Conservation (phyloP, 2,329 filamentous ascomycete species). For the Hymenoscyphus salicellus region DNA sequence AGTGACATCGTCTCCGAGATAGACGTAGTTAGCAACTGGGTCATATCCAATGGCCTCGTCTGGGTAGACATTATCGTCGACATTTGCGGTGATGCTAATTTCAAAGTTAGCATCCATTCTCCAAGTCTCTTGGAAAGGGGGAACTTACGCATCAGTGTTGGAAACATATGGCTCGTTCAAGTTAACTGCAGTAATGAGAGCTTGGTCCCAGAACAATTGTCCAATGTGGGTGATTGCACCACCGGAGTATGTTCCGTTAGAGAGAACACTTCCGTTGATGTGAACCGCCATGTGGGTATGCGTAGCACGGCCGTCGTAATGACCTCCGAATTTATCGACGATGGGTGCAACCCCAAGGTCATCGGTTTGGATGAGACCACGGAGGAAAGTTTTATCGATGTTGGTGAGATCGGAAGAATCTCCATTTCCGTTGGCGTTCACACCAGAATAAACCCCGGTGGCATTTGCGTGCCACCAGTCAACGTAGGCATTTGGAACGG, state of each 20-base stretch:
- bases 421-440: slow-evolving; percentile 43
- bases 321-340: slow-evolving; percentile 42
- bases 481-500: slow-evolving; percentile 39
- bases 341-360: slow-evolving; percentile 42
- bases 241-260: slow-evolving; percentile 48
- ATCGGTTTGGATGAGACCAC: slow-evolving; percentile 42
- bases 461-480: slow-evolving; percentile 47
- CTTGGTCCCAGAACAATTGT: slow-evolving; percentile 62
- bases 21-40: slow-evolving; percentile 47
- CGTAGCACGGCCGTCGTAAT: slow-evolving; percentile 43
- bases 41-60: slow-evolving; percentile 39
- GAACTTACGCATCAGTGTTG: slow-evolving; percentile 38
- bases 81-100: slow-evolving; percentile 42
- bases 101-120: neutral
- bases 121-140: neutral
- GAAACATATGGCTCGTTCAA: slow-evolving; percentile 44
- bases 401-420: slow-evolving; percentile 38
- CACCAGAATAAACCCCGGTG: slow-evolving; percentile 47
- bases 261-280: slow-evolving; percentile 35
- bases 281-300: slow-evolving; percentile 50
- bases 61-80: slow-evolving; percentile 45
- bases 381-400: slow-evolving; percentile 42
- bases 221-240: slow-evolving; percentile 56
- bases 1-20: slow-evolving; percentile 49
- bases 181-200: slow-evolving; percentile 52